Base-by-base conservation (phyloP, 2,329 filamentous ascomycete genomes). In the Ceratocystiopsis minuta region DNA sequence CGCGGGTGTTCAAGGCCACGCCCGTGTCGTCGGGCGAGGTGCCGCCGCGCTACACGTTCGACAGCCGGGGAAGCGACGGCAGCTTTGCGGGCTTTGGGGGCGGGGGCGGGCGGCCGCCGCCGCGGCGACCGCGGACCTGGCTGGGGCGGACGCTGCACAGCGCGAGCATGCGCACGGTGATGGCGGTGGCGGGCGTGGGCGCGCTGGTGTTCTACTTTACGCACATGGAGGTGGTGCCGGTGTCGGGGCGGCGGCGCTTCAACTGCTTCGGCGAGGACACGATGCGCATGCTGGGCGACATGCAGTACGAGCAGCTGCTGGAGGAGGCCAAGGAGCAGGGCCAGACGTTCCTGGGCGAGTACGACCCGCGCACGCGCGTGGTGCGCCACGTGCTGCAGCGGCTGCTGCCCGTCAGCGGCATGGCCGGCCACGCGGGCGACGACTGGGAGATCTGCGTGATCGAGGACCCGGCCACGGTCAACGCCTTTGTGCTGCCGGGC, bases 391-490 rank as follows among this genome's bases (percentile, higher is more conserved):
- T 87, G 13, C 68, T 87, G 66, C 54, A 63, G 41, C 61, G 75
- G 42, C 56, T 88, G 51, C 71, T 86, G 20, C 78, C 78, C 6
- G 75, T 76, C 40, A 76, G 71, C 48, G 77, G 77, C 6, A 60
- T 81, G 60, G 52, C 57, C 42, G 24, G 24, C 5, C 58, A 67
- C 47, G 59, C 68, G 48, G 45, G 56, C 44, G 42, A 38, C 39
- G 54, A 72, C 13, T 87, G 82, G 81, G 77, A 85, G 58, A 67
- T 87, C 4, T 65, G 70, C 51, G 80, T 88, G 7, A 84, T 88
- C 51, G 68, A 82, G n/a, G 75, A 77, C 45, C 64, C 65, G 16
- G 48, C 63, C 67, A 70, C 68, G 34, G 66, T 68, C 48, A 88
- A 88, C 51, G 82, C 82, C 0, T 85, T 87, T 53, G 80, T 88